Conservation (phyloP, 2,329 filamentous ascomycete species). For the Colletotrichum sp. region DNA sequence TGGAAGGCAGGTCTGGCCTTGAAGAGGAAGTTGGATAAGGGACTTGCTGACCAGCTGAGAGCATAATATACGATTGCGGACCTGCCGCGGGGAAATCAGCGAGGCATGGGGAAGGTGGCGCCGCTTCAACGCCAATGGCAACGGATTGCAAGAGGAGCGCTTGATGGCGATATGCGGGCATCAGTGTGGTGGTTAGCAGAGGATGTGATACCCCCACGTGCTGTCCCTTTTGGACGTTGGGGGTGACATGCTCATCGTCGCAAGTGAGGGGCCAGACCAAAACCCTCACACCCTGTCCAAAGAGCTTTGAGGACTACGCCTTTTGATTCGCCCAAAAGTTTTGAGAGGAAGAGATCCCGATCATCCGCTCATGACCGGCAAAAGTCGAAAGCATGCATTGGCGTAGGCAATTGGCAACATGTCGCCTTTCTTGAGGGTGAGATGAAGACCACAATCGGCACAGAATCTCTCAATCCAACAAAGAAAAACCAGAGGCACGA, state of each 20-base stretch:
- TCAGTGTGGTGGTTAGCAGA: neutral
- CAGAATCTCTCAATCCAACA: neutral
- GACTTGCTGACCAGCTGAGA: neutral
- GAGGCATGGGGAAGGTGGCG: neutral
- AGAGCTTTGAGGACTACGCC: neutral
- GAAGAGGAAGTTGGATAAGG: constrained; percentile 4
- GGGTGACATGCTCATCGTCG: neutral
- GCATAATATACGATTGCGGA: neutral
- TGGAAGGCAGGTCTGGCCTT: neutral
- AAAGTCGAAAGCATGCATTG: neutral
- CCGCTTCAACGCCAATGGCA: neutral
- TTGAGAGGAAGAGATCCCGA: constrained; percentile 14
- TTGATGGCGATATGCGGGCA: neutral
- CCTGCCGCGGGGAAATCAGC: neutral
- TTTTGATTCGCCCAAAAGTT: neutral
- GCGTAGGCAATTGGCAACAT: neutral
- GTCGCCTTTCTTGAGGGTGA: neutral
- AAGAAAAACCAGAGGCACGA: neutral
- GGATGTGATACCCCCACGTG: constrained; percentile 17
- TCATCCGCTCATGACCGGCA: constrained; percentile 6
- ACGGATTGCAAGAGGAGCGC: neutral
- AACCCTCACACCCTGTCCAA: neutral
- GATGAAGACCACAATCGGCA: neutral
- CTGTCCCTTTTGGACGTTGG: neutral
- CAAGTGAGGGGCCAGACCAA: constrained; percentile 6